Percentiles rank a stretch among this genome's conserved stretches.
Conservation (phyloP, 129 eudicot genomes). For the Pseudognaphalium luteoalbum region DNA sequence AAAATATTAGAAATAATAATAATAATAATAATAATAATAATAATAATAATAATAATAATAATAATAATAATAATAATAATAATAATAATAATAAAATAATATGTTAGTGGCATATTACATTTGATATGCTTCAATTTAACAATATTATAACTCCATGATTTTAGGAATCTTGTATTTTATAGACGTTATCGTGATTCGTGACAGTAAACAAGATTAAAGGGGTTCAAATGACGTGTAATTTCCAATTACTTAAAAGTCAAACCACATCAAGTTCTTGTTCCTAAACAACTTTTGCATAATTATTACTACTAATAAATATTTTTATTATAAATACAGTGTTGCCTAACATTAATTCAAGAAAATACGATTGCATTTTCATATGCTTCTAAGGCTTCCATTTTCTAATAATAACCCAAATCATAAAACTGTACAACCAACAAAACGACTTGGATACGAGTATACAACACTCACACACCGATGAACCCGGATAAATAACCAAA, state of each 20-base stretch:
- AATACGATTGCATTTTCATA: no score
- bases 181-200: not conserved
- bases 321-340: no score
- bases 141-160: conserved; percentile 23
- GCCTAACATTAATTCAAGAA: no score
- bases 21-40: no score
- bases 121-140: conserved; percentile 13
- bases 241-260: conserved; percentile 22
- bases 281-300: not conserved
- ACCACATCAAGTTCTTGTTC: conserved; percentile 17
- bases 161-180: conserved; percentile 12
- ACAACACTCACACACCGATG: not conserved
- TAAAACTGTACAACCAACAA: conserved; percentile 8
- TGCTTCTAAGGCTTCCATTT: no score
- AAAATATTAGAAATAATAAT: no score
- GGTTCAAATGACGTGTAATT: conserved; percentile 12
- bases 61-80: no score
- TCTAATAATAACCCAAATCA: not conserved
- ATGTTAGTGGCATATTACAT: conserved; percentile 19
- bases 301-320: no score
- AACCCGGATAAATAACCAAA: conserved; percentile 10
- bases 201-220: not conserved
- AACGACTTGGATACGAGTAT: conserved; percentile 11
- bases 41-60: no score
- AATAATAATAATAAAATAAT: no score